Base-by-base conservation (phyloP, 2,329 filamentous ascomycete genomes). In the Botryotinia globosa region DNA sequence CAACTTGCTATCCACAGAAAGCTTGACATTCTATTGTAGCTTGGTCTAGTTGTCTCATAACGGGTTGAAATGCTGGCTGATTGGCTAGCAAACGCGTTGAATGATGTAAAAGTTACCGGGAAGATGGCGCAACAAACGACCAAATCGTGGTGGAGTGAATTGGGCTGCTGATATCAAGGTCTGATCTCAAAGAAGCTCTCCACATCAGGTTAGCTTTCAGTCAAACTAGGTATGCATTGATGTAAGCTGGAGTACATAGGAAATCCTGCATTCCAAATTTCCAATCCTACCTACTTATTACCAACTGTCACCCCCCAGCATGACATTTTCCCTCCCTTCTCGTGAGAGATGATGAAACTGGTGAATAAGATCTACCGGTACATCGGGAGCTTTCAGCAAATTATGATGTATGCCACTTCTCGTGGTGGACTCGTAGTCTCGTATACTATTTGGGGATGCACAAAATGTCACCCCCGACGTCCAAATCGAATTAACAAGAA, bases 91-190 rank as follows among this genome's bases (percentile, higher is more conserved):
- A 39, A 54, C 25, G n/a, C n/a, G n/a, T 42, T 8, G 34, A 22
- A 67, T 67, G 65, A 67, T 67, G 65, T 67, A 67, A 67, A 56
- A n/a, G 29, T 51, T 22, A 22, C 16, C 64, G 18, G 48, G 37
- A 56, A 32, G 7, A 56, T 67, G 48, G 48, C 48, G 48, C 65
- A 48, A 67, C 51, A 56, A n/a, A 54, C 45, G 34, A 67, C 16
- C 64, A 67, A 29, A 67, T n/a, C 54, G 45, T 67, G 34, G 45
- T 66, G 16, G 45, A 66, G 32, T 54, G 14, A 44, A 39, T 37
- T 54, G 45, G 18, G 4, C 39, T 54, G 25, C 3, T 56, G 51
- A 34, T 54, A 67, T 29, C 64, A 67, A 67, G 64, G 64, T 42
- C 16, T 39, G 18, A 20, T 22, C 64, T 39, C 14, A 56, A 67